A percentile compares a stretch with the other conserved stretches of the same genome.
Conservation (phyloP, 495 filamentous ascomycete species). For the Jackrogersella multiformis region DNA sequence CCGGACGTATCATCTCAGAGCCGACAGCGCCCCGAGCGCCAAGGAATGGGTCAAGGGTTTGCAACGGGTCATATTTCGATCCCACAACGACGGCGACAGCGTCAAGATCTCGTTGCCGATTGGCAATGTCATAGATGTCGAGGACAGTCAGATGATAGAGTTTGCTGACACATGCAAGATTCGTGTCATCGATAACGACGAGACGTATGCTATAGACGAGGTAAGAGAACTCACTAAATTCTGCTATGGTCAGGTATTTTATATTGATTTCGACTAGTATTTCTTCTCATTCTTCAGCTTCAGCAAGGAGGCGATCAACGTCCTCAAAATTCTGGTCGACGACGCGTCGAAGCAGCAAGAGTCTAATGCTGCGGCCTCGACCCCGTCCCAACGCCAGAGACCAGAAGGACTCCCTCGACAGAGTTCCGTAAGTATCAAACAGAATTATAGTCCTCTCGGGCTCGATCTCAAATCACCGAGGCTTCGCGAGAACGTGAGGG, state of each 20-base stretch:
- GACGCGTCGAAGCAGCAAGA: conserved; percentile 63
- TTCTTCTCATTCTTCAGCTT: conserved; percentile 95
- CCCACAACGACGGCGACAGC: conserved; percentile 95
- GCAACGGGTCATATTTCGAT: conserved; percentile 93
- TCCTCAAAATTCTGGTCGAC: conserved; percentile 78
- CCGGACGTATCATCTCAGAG: conserved; percentile 85
- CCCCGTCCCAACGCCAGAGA: conserved; percentile 15
- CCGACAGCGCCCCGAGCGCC: conserved; percentile 86
- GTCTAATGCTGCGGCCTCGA: conserved; percentile 36
- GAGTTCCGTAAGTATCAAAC: conserved; percentile 20
- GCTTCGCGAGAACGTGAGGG: conserved; percentile 69
- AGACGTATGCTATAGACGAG: conserved; percentile 95
- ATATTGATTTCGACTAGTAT: conserved; percentile 67
- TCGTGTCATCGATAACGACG: conserved; percentile 87
- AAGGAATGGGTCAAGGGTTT: conserved; percentile 98
- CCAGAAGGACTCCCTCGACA: conserved; percentile 17
- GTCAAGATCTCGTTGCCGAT: conserved; percentile 95
- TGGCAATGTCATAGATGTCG: conserved; percentile 88
- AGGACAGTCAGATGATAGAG: conserved; percentile 90
- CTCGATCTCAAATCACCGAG: conserved; percentile 55
- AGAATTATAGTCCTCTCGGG: conserved; percentile 40
- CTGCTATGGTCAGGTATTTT: conserved; percentile 5
- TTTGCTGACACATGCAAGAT: conserved; percentile 96
- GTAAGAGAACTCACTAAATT: conserved; percentile 56
- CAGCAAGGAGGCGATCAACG: conserved; percentile 83